Conservation (phyloP, 768 basidiomycete genomes). For the Termitomyces sp. region DNA sequence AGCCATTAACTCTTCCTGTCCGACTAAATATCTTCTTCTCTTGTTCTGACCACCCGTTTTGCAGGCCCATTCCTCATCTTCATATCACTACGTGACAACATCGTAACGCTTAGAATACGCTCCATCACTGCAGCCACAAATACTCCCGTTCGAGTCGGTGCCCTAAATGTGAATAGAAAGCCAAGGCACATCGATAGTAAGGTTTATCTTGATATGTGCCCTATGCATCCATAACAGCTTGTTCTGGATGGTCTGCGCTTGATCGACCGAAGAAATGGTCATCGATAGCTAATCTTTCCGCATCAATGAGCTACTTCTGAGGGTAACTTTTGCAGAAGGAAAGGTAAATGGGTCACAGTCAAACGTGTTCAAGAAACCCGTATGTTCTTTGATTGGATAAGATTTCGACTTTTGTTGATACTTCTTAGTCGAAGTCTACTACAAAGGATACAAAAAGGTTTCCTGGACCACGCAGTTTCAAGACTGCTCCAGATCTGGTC, state of each 20-base stretch:
- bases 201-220: no score
- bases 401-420: background rate
- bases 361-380: background rate
- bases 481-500: constrained; percentile 1
- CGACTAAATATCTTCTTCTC: background rate
- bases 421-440: constrained; percentile 2
- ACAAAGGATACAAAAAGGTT: background rate
- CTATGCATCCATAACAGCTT: background rate
- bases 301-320: background rate
- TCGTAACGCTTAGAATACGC: background rate
- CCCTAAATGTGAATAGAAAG: background rate
- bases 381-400: background rate
- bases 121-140: background rate
- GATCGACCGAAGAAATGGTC: background rate
- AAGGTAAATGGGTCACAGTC: background rate
- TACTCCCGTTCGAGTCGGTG: background rate
- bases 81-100: background rate
- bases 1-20: background rate
- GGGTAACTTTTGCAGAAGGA: background rate
- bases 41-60: background rate
- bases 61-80: background rate
- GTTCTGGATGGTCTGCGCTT: background rate
- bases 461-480: background rate
- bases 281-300: background rate
- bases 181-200: constrained; percentile 2